Percentiles rank a stretch among this genome's conserved stretches.
Conservation (phyloP, 805 yeast species). For the Clavispora fructus region DNA sequence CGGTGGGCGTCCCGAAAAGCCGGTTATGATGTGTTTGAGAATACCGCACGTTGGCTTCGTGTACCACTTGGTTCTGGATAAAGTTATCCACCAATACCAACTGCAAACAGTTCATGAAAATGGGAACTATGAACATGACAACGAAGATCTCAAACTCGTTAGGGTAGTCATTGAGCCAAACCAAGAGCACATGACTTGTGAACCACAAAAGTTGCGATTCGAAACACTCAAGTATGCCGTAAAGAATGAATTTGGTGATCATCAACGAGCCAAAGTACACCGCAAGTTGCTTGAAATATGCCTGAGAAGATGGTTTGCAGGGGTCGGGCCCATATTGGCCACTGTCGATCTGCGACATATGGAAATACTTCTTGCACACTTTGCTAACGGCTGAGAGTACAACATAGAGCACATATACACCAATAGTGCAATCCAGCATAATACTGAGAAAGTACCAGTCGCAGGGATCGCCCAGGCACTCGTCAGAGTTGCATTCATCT, state of each 20-base stretch:
- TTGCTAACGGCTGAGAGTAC: constrained; percentile 44
- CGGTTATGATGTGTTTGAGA: neutral
- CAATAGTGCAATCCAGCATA: constrained; percentile 87
- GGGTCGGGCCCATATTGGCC: constrained; percentile 64
- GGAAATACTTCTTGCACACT: constrained; percentile 39
- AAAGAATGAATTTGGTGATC: constrained; percentile 61
- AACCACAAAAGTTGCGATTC: constrained; percentile 46
- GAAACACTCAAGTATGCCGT: constrained; percentile 59
- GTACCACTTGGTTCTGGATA: constrained; percentile 50
- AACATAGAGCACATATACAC: constrained; percentile 70
- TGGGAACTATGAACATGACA: constrained; percentile 80
- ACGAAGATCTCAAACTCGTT: constrained; percentile 73
- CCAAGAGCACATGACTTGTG: constrained; percentile 66
- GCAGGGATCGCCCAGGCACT: constrained; percentile 58
- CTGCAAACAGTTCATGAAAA: constrained; percentile 69
- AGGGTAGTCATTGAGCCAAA: constrained; percentile 81
- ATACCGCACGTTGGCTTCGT: constrained; percentile 22
- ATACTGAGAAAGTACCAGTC: constrained; percentile 92
- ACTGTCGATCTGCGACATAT: constrained; percentile 38
- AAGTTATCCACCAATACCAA: constrained; percentile 68
- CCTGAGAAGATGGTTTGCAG: constrained; percentile 45
- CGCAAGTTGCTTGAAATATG: constrained; percentile 65
- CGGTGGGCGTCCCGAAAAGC: neutral
- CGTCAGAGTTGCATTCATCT: constrained; percentile 10
- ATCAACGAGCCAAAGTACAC: constrained; percentile 61